Base-by-base conservation (phyloP, 371 early-diverging fungal genomes). In the Mucor piriformis region DNA sequence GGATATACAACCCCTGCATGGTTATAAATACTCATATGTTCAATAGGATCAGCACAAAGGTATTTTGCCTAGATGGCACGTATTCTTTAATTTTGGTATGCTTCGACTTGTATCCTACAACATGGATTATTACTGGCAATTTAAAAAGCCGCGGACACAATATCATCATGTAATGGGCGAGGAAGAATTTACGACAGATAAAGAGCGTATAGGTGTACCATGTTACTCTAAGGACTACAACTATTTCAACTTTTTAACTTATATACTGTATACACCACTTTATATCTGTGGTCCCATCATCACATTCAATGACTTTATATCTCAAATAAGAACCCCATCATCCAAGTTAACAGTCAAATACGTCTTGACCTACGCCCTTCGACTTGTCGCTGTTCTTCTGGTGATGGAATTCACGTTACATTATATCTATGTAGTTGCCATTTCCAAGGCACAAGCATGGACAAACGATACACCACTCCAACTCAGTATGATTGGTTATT, bases 251-350 rank as follows among this genome's bases (percentile, higher is more conserved):
- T 97, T 92, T 66, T 70, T 92, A 54, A 78, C 88, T 0, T 97
- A 94, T 67, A 66, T 90, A 6, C 61, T 94, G 8, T 98, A 98
- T 61, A 84, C 90, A 4, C 98, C 98, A 1, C 79, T 98, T 23
- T 95, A 91, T 58, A 68, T 96, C 23, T 95, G 97, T 35, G 98
- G 98, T 0, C 98, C 98, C 11, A 95, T 98, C 50, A 89, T 96
- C 57, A 89, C 95, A 0, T 98, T 87, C 77, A 97, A 97, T 72
- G 88, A 92, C 61, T 97, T 93, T 70, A 66, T 91, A 5, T 83
- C 88, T 42, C 96, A 96, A 79, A 90, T 90, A 78, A 54, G 57
- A 33, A 16, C 7, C 34, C 85, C 84, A 16, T 70, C 76, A 33
- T 63, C 38, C 25, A 66, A 65, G 1, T 70, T 89, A 35, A 74